Base-by-base conservation (phyloP, 2,329 filamentous ascomycete species). In the Neophaeococcomyces aloes region DNA sequence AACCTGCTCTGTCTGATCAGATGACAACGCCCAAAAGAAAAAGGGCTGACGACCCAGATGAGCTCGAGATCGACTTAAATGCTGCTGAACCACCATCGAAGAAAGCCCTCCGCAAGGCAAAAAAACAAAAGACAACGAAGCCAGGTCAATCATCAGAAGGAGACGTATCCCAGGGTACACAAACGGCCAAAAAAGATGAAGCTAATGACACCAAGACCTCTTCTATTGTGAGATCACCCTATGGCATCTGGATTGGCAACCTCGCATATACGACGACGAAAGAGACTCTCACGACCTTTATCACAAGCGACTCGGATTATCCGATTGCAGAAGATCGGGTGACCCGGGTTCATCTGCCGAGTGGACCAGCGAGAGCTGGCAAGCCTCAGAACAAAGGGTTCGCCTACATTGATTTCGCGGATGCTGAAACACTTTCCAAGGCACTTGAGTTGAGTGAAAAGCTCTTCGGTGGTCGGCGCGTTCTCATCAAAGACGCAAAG, bases 201-300 rank as follows among this genome's bases (percentile, higher is more conserved):
- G 10, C 23, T 27, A 5, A 10, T 6, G 23, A 27, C 5, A 27
- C 23, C 23, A 27, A 27, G 10, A 6, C 23, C 5, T 6, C 23
- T 27, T 27, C 23, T 27, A 27, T 10, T 5, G 62, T 65, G 43
- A 66, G 86, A 47, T 91, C 86, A 7, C 79, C 84, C 14, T 79
- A 86, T 63, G 86, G 87, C 49, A 78, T 98, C 53, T 98, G 91
- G 91, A 85, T 98, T 55, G 91, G 93, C 56, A 98, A 98, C 64
- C 67, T 98, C 50, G 78, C 83, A n/a, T 98, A 89, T 70, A 78
- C 76, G 36, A 71, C 82, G 31, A 91, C 83, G 34, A 79, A 82
- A 47, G 69, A 76, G 10, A 79, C 86, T 49, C 68, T 98, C 38
- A 79, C 81, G 57, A 75, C 74, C 48, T 96, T 94, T 74, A 68